phyloP scores from a whole-genome alignment of 495 filamentous ascomycete genomes.

The Aspergillus homomorphus region DNA sequence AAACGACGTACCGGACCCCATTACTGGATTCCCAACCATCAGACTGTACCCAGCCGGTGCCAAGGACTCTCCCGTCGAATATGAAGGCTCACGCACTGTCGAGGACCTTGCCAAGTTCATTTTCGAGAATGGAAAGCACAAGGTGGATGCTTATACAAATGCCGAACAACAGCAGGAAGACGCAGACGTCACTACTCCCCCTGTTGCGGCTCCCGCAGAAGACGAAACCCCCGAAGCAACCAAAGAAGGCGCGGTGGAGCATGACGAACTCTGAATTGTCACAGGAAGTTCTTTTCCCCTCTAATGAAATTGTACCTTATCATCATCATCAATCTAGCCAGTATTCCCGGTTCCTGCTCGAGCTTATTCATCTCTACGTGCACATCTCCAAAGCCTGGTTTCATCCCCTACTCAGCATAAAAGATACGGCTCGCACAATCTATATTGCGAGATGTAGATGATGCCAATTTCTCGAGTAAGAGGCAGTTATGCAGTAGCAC shows the following conservation, averaged over 20 bases:
- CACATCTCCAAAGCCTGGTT: neutral
- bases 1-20: conserved; percentile 96
- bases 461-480: too few relatives aligned
- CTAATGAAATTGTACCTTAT: conserved; percentile 19
- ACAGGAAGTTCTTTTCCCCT: neutral
- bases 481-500: too few relatives aligned
- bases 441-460: too few relatives aligned
- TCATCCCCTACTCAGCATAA: too few relatives aligned
- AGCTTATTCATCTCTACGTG: neutral
- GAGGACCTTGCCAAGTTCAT: conserved; percentile 95
- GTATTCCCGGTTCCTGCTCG: neutral
- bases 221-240: conserved; percentile 29
- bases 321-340: neutral
- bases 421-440: too few relatives aligned
- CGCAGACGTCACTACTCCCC: conserved; percentile 22
- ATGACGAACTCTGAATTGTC: conserved; percentile 44
- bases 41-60: conserved; percentile 92
- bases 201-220: conserved; percentile 3
- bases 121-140: conserved; percentile 89
- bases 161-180: conserved; percentile 37
- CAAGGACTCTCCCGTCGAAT: conserved; percentile 82
- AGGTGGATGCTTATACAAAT: conserved; percentile 59
- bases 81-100: conserved; percentile 82
- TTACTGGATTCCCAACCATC: conserved; percentile 98
- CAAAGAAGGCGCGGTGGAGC: conserved; percentile 28